Percentiles rank a stretch among this genome's conserved stretches.
These are phyloP conservation scores for Asterionellopsis glacialis DNA, from an alignment of 108 stramenopile species.

Conservation along the genomic window DNA sequence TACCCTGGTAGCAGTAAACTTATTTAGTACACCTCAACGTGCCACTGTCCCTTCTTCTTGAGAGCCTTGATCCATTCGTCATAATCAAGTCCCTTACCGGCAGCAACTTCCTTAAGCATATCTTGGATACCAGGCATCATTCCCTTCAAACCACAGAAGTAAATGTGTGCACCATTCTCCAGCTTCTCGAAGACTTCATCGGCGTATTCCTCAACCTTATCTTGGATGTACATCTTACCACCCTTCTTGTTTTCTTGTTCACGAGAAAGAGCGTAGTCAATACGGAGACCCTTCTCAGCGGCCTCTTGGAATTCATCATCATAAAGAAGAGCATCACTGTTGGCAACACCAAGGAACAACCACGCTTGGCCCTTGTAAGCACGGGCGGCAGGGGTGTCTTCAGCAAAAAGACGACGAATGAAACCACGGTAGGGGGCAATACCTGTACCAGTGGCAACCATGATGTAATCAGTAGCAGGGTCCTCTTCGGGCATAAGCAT, in stretches of 20 bases:
- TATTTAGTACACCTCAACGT: constrained; percentile 84
- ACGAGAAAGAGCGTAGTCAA: constrained; percentile 95
- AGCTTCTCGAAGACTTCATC: constrained; percentile 93
- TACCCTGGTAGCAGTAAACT: too few species aligned
- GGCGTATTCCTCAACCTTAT: constrained; percentile 96
- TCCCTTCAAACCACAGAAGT: constrained; percentile 97
- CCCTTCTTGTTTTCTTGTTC: constrained; percentile 92
- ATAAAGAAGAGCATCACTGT: constrained; percentile 90
- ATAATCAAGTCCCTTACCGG: constrained; percentile 81
- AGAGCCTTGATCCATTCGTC: constrained; percentile 82
- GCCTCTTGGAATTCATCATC: constrained; percentile 94
- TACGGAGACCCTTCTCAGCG: constrained; percentile 66
- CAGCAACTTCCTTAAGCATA: constrained; percentile 86
- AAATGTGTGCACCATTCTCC: constrained; percentile 90
- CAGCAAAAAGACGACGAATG: constrained; percentile 93
- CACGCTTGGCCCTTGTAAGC: constrained; percentile 94
- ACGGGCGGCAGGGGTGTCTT: constrained; percentile 85
- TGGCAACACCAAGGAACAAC: constrained; percentile 97
- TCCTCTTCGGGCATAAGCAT: constrained; percentile 97
- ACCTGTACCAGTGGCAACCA: constrained; percentile 98
- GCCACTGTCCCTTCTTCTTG: constrained; percentile 90
- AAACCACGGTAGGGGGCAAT: constrained; percentile 97
- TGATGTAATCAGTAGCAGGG: constrained; percentile 90
- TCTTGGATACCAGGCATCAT: constrained; percentile 98
- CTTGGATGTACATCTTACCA: constrained; percentile 99